Conservation (phyloP, 2,329 filamentous ascomycete species). For the Scedosporium minutisporum region DNA sequence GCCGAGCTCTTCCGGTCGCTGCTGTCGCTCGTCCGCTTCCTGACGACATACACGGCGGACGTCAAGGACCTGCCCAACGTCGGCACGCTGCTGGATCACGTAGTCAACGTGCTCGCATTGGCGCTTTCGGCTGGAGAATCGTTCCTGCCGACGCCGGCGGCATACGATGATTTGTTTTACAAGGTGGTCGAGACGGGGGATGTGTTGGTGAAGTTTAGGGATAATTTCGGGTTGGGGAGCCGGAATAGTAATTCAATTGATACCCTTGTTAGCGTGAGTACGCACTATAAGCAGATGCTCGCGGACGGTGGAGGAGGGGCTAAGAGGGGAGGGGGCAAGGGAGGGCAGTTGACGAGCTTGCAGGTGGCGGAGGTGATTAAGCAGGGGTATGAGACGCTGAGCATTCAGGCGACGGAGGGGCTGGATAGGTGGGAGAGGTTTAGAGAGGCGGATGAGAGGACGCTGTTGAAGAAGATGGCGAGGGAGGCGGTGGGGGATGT, state of each 20-base stretch:
- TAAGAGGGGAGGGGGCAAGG: constrained; percentile 44
- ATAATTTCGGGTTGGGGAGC: constrained; percentile 56
- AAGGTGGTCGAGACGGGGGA: constrained; percentile 92
- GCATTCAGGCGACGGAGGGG: constrained; percentile 80
- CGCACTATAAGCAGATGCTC: constrained; percentile 80
- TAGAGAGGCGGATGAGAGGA: constrained; percentile 77
- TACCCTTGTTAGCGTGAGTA: constrained; percentile 70
- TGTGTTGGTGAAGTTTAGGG: constrained; percentile 69
- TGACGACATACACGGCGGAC: constrained; percentile 76
- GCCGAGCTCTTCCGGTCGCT: constrained; percentile 86
- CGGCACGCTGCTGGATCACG: constrained; percentile 62
- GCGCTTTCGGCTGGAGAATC: constrained; percentile 79
- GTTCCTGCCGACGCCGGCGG: constrained; percentile 76
- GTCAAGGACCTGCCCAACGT: constrained; percentile 60
- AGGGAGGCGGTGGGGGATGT: constrained; percentile 62
- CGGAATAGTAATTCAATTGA: constrained; percentile 64
- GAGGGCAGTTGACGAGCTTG: constrained; percentile 52
- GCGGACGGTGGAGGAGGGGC: constrained; percentile 37
- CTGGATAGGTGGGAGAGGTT: constrained; percentile 79
- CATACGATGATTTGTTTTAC: constrained; percentile 97
- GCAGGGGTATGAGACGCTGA: constrained; percentile 89
- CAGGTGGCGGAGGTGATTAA: constrained; percentile 90
- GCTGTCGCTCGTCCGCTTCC: constrained; percentile 78
- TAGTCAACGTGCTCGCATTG: constrained; percentile 75
- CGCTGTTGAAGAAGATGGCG: constrained; percentile 77